Conservation (phyloP, 2,329 filamentous ascomycete genomes). For the Zymoseptoria crescenta region DNA sequence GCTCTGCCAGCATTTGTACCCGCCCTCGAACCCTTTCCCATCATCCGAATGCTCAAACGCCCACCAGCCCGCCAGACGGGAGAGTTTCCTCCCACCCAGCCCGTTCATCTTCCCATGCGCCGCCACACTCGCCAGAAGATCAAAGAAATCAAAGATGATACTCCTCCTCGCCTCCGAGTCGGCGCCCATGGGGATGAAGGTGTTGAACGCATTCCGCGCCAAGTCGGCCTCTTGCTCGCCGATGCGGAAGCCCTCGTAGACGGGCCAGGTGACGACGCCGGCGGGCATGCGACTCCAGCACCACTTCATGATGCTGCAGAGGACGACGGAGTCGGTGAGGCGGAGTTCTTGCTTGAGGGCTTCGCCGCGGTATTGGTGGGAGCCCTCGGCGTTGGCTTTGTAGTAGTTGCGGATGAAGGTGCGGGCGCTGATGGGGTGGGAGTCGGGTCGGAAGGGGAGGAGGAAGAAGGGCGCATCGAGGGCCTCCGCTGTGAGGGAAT, state of each 20-base stretch:
- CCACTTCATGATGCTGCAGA: conserved; percentile 94
- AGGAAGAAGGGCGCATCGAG: conserved; percentile 89
- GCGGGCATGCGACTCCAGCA: conserved; percentile 90
- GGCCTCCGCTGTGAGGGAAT: conserved; percentile 47
- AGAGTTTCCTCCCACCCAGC: conserved; percentile 85
- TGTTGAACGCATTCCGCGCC: conserved; percentile 88
- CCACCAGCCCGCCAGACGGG: conserved; percentile 96
- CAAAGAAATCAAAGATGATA: conserved; percentile 96
- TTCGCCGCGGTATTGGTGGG: conserved; percentile 56
- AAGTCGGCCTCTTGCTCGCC: conserved; percentile 90
- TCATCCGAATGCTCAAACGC: conserved; percentile 86
- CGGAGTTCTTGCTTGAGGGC: conserved; percentile 75
- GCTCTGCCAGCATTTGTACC: conserved; percentile 82
- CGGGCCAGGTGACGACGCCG: conserved; percentile 92
- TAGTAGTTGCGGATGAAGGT: conserved; percentile 93
- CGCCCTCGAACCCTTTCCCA: conserved; percentile 86
- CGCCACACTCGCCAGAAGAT: conserved; percentile 80
- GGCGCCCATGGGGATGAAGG: conserved; percentile 89
- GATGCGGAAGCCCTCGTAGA: conserved; percentile 90
- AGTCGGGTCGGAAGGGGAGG: conserved; percentile 86
- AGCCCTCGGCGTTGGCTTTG: conserved; percentile 55
- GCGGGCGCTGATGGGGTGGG: conserved; percentile 83
- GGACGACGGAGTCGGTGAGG: conserved; percentile 87
- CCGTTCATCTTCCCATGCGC: conserved; percentile 92
- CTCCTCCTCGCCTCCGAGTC: conserved; percentile 76